A percentile compares a stretch with the other conserved stretches of the same genome.
These are phyloP conservation scores for Blumeriella jaapii DNA, from an alignment of 2,329 filamentous ascomycete genomes.

Conservation along the genomic window DNA sequence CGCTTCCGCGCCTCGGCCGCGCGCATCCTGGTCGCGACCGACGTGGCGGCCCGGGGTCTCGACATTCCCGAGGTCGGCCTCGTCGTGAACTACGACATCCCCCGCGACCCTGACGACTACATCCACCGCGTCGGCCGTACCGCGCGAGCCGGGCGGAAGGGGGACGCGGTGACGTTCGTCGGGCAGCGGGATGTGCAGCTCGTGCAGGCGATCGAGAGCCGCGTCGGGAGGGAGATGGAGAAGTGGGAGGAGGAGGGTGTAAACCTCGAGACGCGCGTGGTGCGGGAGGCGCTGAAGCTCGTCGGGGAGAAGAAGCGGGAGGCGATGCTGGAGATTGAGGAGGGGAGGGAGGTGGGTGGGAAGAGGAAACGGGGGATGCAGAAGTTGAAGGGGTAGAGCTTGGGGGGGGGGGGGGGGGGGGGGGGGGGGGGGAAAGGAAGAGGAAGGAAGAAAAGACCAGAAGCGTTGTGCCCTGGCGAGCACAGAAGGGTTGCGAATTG, in stretches of 20 bases:
- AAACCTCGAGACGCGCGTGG: slow-evolving; percentile 81
- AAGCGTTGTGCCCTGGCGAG: too few relatives aligned
- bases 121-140: slow-evolving; percentile 95
- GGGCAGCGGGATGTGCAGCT: slow-evolving; percentile 88
- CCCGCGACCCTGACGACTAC: slow-evolving; percentile 93
- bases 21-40: slow-evolving; percentile 83
- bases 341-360: slow-evolving; percentile 83
- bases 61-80: slow-evolving; percentile 88
- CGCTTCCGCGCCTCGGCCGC: slow-evolving; percentile 86
- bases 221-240: slow-evolving; percentile 70
- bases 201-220: slow-evolving; percentile 76
- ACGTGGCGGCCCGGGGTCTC: slow-evolving; percentile 86
- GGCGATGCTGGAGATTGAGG: slow-evolving; percentile 81
- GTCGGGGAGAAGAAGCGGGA: slow-evolving; percentile 93
- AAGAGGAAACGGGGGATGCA: slow-evolving; percentile 56
- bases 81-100: slow-evolving; percentile 92
- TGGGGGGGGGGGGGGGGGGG: too few relatives aligned
- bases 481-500: too few relatives aligned
- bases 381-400: slow-evolving; percentile 30
- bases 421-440: too few relatives aligned
- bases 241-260: slow-evolving; percentile 85
- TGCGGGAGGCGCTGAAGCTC: slow-evolving; percentile 73
- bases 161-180: slow-evolving; percentile 77
- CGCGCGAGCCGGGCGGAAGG: slow-evolving; percentile 75
- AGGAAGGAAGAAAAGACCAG: too few relatives aligned